Conservation (phyloP, 225 moss, liverwort and hornwort genomes). For the Pleurozium schreberi region DNA sequence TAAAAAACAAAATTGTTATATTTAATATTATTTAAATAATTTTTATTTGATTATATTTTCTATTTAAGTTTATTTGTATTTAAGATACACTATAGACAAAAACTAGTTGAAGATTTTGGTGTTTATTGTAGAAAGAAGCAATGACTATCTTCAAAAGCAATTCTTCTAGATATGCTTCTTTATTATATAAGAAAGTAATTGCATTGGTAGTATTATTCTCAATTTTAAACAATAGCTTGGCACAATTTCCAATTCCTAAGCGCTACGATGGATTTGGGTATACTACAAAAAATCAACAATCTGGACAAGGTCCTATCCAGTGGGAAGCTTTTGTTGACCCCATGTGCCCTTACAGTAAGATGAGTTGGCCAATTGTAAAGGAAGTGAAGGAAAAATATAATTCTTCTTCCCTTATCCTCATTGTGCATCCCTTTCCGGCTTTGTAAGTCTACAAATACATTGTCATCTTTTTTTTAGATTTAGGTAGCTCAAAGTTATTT, state of each 20-base stretch:
- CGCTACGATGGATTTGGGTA: not conserved
- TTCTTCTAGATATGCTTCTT: not conserved
- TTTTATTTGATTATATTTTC: no score
- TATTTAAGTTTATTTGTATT: not conserved
- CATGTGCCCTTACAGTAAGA: not conserved
- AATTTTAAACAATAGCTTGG: not conserved
- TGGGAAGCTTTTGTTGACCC: not conserved
- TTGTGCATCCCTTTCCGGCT: not conserved
- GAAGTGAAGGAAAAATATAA: not conserved
- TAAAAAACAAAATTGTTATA: not conserved
- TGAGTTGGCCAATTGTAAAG: not conserved
- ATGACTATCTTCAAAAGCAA: not conserved
- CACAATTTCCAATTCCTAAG: not conserved
- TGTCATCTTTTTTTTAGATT: no score
- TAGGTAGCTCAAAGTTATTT: not conserved
- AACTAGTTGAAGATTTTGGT: not conserved
- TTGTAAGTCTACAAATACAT: not conserved
- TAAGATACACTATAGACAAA: not conserved
- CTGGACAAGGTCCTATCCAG: not conserved
- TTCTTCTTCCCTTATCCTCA: not conserved
- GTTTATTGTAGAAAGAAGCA: not conserved
- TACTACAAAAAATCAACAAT: not conserved
- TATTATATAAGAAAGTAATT: not conserved
- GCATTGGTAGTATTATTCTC: not conserved
- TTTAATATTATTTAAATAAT: not conserved